A percentile compares a stretch with the other conserved stretches of the same genome.
Evolutionary conservation across 345 rosid genomes (phyloP).

Genomic region (Diplotaxis tenuifolia): DNA sequence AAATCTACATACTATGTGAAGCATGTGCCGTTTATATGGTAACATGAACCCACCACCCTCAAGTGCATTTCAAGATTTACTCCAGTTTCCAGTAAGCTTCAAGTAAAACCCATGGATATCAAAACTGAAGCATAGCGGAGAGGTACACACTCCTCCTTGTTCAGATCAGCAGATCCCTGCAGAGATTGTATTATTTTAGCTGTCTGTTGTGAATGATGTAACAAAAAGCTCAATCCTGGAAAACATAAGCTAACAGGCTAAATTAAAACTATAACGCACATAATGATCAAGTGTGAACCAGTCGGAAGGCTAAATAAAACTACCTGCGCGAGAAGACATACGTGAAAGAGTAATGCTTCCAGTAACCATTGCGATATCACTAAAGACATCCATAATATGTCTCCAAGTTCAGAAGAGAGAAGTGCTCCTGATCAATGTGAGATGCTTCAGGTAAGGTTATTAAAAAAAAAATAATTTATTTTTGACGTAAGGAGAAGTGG

Average conservation of each 20-base stretch:
- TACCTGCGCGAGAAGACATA: conserved; percentile 82
- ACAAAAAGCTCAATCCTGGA: conserved; percentile 81
- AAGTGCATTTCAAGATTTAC: conserved; percentile 81
- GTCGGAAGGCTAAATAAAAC: background rate
- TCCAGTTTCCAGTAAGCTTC: conserved; percentile 78
- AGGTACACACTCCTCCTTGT: conserved; percentile 83
- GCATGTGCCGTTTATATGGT: conserved; percentile 12
- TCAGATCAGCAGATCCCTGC: conserved; percentile 53
- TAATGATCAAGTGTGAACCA: conserved; percentile 3
- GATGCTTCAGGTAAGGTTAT: conserved; percentile 35
- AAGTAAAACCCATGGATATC: conserved; percentile 84
- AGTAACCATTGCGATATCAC: conserved; percentile 65
- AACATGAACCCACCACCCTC: conserved; percentile 77
- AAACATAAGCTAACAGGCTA: conserved; percentile 29
- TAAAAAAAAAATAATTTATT: background rate
- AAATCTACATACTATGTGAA: conserved; percentile 13
- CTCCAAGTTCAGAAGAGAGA: conserved; percentile 70
- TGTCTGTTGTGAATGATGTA: conserved; percentile 71
- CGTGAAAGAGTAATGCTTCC: conserved; percentile 78
- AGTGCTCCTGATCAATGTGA: conserved; percentile 78
- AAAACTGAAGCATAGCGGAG: conserved; percentile 81
- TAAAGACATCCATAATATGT: conserved; percentile 42
- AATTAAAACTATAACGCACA: conserved; percentile 13
- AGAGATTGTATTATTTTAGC: conserved; percentile 65
- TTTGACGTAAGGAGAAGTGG: conserved; percentile 8